Evolutionary conservation across 805 yeast genomes (phyloP), one percentile per base, ranked within the genome.

Genomic region (Metschnikowia bowlesiae): DNA sequence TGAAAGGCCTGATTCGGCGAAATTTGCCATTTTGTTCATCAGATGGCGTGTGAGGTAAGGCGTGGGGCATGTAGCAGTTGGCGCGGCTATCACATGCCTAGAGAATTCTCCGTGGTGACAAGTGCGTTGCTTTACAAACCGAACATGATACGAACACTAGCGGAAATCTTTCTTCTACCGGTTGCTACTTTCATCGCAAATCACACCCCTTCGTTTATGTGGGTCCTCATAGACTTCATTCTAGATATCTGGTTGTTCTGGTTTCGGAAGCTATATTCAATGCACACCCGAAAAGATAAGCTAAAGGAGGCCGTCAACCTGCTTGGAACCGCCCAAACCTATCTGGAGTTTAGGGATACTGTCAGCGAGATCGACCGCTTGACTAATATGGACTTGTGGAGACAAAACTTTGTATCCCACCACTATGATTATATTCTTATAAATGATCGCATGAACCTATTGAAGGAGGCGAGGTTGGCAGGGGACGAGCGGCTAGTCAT

Each of bases 341-440:
- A 82, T 63, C 80, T 76, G 37, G 92, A 87, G 50, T 92, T 96
- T 92, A 83, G 78, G 54, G 68, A 66, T 18, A 75, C 80, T 0
- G 75, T 74, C 37, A 56, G 67, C 36, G 77, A 81, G 38, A 83
- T 81, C 41, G 83, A 62, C 69, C 77, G 75, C 47, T 55, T 70
- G 42, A 73, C 78, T 2, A 68, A 68, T 52, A 68, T 70, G 70
- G 76, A 73, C 52, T 58, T 73, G 48, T 74, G 95, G 96, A 75
- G 97, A 51, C 87, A 89, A 54, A 89, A 90, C 62, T 89, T 91
- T 57, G 82, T 84, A 31, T 85, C 92, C 35, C 78, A 78, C 52
- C 82, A 85, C 58, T 92, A 90, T 62, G 98, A 92, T 66, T 94
- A 89, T 65, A 74, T 83, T 35, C 75, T 95, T 37, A 88, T 94